These are phyloP conservation scores for Starmerella bombicola DNA, from an alignment of 805 yeast genomes.

Conservation along the genomic window DNA sequence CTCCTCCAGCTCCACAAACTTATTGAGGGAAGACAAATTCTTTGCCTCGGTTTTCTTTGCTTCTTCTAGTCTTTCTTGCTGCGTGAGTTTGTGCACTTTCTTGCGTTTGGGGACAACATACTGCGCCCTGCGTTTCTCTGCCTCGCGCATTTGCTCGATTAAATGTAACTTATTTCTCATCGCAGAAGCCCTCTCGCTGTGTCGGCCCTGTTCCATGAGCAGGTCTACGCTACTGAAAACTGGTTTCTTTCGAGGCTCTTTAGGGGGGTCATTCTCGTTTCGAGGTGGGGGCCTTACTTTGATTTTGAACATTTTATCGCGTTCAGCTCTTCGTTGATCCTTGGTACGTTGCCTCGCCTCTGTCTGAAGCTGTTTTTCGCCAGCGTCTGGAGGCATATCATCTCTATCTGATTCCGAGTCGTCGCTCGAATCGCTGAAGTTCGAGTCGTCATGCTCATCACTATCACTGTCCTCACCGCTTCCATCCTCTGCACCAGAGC, in stretches of 20 bases:
- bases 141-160: conserved; percentile 54
- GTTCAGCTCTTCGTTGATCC: conserved; percentile 25
- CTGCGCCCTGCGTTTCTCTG: conserved; percentile 44
- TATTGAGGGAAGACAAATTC: conserved; percentile 59
- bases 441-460: conserved; percentile 20
- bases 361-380: conserved; percentile 49
- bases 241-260: conserved; percentile 14
- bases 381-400: conserved; percentile 46
- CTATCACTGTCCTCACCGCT: conserved; percentile 4
- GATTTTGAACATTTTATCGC: conserved; percentile 26
- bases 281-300: conserved; percentile 30
- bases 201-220: conserved; percentile 45
- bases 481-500: background rate
- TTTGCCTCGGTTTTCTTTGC: conserved; percentile 76
- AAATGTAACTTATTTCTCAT: conserved; percentile 66
- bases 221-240: conserved; percentile 17
- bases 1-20: conserved; percentile 74
- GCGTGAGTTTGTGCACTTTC: conserved; percentile 37
- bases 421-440: conserved; percentile 35
- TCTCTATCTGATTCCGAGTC: conserved; percentile 36
- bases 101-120: conserved; percentile 29
- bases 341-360: conserved; percentile 28
- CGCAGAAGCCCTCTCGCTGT: conserved; percentile 63
- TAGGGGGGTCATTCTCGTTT: conserved; percentile 10
- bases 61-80: conserved; percentile 62